Percentiles rank a stretch among this genome's conserved stretches.
These are phyloP conservation scores for Suillus brevipes DNA, from an alignment of 768 basidiomycete species.

Conservation along the genomic window DNA sequence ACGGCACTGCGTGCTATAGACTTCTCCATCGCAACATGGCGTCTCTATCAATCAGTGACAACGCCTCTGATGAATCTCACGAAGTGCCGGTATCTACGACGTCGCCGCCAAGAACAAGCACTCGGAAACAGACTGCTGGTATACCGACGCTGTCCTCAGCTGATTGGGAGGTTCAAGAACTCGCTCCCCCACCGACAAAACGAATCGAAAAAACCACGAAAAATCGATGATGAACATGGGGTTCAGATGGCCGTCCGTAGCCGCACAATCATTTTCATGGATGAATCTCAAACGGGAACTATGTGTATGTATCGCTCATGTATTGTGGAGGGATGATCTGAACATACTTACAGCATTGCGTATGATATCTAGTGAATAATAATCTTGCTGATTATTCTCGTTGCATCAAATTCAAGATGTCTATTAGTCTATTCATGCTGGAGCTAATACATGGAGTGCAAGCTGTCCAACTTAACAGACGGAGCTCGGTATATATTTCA, in stretches of 20 bases:
- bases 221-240: slow-evolving; percentile 1
- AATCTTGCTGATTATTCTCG: slow-evolving; percentile 16
- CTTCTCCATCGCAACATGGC: slow-evolving; percentile 22
- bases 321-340: background rate
- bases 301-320: background rate
- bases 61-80: slow-evolving; percentile 4
- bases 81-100: background rate
- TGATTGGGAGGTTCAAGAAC: slow-evolving; percentile 56
- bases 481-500: slow-evolving; percentile 10
- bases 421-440: slow-evolving; percentile 4
- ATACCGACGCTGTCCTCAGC: slow-evolving; percentile 49
- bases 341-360: background rate
- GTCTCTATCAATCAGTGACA: slow-evolving; percentile 35
- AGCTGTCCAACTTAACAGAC: slow-evolving; percentile 15
- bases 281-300: background rate
- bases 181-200: slow-evolving; percentile 39
- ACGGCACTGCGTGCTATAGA: slow-evolving; percentile 11
- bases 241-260: background rate
- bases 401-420: slow-evolving; percentile 25
- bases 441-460: background rate
- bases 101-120: slow-evolving; percentile 2
- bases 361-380: background rate
- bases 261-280: too few relatives aligned
- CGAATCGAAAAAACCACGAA: background rate
- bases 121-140: slow-evolving; percentile 33